These are phyloP conservation scores for Pichia kudriavzevii DNA, from an alignment of 1,139 yeast species.

Conservation along the genomic window DNA sequence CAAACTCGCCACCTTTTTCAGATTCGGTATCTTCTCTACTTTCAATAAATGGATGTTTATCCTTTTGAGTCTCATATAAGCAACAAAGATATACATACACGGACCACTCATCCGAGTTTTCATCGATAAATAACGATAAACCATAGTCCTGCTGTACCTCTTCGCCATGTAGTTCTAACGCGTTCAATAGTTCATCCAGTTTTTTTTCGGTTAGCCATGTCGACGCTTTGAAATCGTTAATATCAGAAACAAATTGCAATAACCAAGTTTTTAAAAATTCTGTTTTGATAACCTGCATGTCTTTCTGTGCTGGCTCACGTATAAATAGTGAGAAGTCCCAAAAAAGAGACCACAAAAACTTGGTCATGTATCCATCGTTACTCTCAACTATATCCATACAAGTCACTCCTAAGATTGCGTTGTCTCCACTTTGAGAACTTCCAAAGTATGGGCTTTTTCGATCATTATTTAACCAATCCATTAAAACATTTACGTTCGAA, in stretches of 20 bases:
- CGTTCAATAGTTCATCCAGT: too few relatives aligned
- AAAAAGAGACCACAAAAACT: constrained; percentile 46
- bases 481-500: constrained; percentile 52
- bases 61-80: neutral
- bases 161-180: neutral
- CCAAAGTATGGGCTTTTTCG: constrained; percentile 35
- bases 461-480: constrained; percentile 47
- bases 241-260: neutral
- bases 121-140: neutral
- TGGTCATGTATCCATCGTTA: constrained; percentile 53
- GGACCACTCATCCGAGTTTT: constrained; percentile 1
- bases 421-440: constrained; percentile 1
- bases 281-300: neutral
- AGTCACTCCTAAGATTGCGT: constrained; percentile 36
- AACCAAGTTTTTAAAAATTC: constrained; percentile 3
- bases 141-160: neutral
- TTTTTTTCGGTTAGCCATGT: neutral
- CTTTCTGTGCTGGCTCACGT: neutral
- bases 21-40: neutral
- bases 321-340: constrained; percentile 15
- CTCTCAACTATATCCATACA: constrained; percentile 67
- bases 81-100: neutral
- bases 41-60: neutral
- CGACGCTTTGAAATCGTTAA: neutral
- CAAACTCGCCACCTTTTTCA: constrained; percentile 3